Base-by-base conservation (phyloP, 768 basidiomycete genomes). In the Gloeopeniophorella convolvens region DNA sequence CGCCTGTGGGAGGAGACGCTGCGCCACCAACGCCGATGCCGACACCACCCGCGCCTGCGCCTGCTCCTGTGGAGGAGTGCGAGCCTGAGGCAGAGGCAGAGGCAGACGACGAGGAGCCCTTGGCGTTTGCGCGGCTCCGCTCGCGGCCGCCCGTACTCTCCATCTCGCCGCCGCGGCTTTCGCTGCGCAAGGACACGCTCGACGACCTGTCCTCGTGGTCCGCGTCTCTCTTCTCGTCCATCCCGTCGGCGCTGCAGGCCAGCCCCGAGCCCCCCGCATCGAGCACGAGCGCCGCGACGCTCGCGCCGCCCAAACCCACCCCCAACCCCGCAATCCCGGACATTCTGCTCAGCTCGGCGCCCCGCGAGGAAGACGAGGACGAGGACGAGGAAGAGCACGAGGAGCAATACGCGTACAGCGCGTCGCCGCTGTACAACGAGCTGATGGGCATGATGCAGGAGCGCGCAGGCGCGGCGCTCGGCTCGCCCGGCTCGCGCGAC, bases 381-480 rank as follows among this genome's bases (percentile, higher is more conserved):
- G 39, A 27, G 16, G 20, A 30, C 7, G 54, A 24, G 21, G 41
- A 18, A 15, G 50, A 40, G 6, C 23, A 39, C 37, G 41, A 31
- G 11, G 20, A 32, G 9, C 52, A 56, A 11, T 43, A 30, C 36
- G 23, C 55, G 23, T 31, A 52, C 20, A 45, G 18, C 27, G 41
- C 54, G 21, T 56, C 57, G 5, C 57, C 57, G 4, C 40, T 58
- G 13, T 58, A 58, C 47, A 51, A 48, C 4, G 57, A 58, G 45
- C 50, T 58, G 11, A 58, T 58, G 57, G 57, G 55, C 18, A 58
- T 58, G 57, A 56, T 58, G 55, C 57, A 58, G 12, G 57, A 48
- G 10, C 48, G 39, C 12, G 41, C 45, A n/a, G 20, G 20, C 4
- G 13, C 27, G 18, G 42, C 52, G 6, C 35, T 24, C 24, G 46